Conservation (phyloP, 495 filamentous ascomycete species). For the Penicillium paxilli region DNA sequence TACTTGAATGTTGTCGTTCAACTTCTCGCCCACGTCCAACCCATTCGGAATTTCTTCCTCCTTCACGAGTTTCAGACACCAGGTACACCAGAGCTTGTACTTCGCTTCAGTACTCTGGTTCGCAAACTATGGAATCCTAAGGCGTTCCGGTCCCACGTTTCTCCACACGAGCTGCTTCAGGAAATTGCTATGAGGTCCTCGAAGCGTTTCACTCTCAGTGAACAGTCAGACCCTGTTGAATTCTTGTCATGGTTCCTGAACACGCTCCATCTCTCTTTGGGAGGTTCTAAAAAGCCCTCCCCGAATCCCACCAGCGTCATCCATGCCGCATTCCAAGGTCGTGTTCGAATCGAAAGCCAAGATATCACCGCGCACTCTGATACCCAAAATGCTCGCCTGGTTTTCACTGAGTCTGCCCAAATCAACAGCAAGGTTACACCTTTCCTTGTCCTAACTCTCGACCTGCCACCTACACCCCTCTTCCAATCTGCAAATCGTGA, state of each 20-base stretch:
- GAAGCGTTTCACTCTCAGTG: conserved; percentile 88
- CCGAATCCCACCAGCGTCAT: conserved; percentile 66
- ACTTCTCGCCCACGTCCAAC: conserved; percentile 83
- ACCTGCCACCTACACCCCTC: conserved; percentile 89
- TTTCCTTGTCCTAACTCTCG: conserved; percentile 89
- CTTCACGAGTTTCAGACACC: conserved; percentile 60
- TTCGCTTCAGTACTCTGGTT: conserved; percentile 86
- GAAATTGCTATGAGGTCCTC: conserved; percentile 87
- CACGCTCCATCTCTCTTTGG: conserved; percentile 86
- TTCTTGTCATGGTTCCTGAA: conserved; percentile 98
- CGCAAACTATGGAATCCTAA: conserved; percentile 98
- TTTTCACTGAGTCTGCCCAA: conserved; percentile 87
- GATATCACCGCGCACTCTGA: conserved; percentile 91
- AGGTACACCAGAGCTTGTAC: conserved; percentile 56
- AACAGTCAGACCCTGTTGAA: conserved; percentile 92
- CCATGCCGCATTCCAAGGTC: conserved; percentile 91
- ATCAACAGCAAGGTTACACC: conserved; percentile 74
- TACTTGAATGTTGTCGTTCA: conserved; percentile 98
- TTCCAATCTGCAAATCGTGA: conserved; percentile 89
- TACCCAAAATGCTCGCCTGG: conserved; percentile 75
- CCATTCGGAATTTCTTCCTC: conserved; percentile 90
- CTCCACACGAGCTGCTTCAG: conserved; percentile 94
- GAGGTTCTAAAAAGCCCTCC: conserved; percentile 83
- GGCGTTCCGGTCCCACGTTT: conserved; percentile 96
- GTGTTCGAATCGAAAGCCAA: conserved; percentile 88